Evolutionary conservation across 352 stramenopile genomes (phyloP), one percentile per base, ranked within the genome.

Genomic region (Pythium chondricola): DNA sequence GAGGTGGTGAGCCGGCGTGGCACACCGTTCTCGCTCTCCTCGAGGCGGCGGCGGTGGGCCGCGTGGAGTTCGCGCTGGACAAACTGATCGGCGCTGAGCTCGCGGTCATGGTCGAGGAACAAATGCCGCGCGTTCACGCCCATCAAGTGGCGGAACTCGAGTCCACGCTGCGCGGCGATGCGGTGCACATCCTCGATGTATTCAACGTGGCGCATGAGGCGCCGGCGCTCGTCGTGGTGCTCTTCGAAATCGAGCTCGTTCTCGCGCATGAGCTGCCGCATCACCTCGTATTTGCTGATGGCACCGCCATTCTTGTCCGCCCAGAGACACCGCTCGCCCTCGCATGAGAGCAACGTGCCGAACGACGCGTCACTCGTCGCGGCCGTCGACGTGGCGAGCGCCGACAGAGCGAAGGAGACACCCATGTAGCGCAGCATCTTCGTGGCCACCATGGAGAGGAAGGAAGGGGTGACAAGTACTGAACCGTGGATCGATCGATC

Each of bases 121-220:
- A 89, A 64, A 52, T 89, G 77, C 11, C 75, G 66, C 18, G 66
- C 35, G 51, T 78, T 88, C 43, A 92, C 71, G 35, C 80, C 80
- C 63, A 84, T 71, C 4, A 58, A 46, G 63, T 86, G 87, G 33
- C 72, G 54, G 26, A 92, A 87, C 11, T 41, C 24, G 26, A 85
- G 48, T n/a, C 64, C 65, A 17, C 62, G 51, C 3, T 42, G 25
- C 25, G 29, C 36, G 14, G 80, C 75, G 45, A 78, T 63, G 52
- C 50, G 57, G 33, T 86, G 63, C 26, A 92, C 71, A 52, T 80
- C 69, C 48, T 90, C 71, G 16, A 90, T 48, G 59, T 90, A 88
- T 20, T 69, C 56, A 22, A 88, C 61, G 58, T 85, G 74, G 17
- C 55, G 51, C 39, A 86, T 61, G 43, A 90, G 63, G n/a, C 69